Evolutionary conservation across 2,329 filamentous ascomycete species (phyloP).

Genomic region (Sclerotinia nivalis): DNA sequence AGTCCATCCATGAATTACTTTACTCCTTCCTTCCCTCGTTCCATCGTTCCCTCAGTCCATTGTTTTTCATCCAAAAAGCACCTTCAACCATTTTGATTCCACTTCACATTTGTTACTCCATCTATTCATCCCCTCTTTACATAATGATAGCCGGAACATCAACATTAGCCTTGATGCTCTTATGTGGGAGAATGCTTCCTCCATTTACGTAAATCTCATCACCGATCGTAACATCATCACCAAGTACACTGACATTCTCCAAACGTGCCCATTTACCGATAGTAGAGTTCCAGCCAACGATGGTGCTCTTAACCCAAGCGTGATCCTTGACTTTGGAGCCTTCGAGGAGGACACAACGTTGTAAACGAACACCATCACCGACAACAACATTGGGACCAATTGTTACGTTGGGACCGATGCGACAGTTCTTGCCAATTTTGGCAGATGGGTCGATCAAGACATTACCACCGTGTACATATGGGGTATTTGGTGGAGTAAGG

Average conservation of each 20-base stretch:
- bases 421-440: conserved; percentile 98
- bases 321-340: conserved; percentile 97
- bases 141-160: conserved; percentile 74
- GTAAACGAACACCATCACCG: conserved; percentile 89
- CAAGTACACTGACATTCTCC: conserved; percentile 97
- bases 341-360: conserved; percentile 85
- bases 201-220: conserved; percentile 99
- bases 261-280: conserved; percentile 94
- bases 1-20: conserved; percentile 19
- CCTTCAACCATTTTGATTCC: not conserved
- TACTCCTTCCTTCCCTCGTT: conserved; percentile 7
- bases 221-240: conserved; percentile 95
- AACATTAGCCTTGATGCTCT: conserved; percentile 98
- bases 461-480: conserved; percentile 89
- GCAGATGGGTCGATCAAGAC: conserved; percentile 91
- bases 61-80: conserved; percentile 15
- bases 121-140: conserved; percentile 45
- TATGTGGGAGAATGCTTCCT: conserved; percentile 91
- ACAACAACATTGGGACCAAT: conserved; percentile 92
- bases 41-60: not conserved
- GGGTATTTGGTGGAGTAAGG: conserved; percentile 70
- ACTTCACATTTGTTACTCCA: not conserved
- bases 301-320: conserved; percentile 98
- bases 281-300: conserved; percentile 96
- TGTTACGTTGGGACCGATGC: conserved; percentile 95